These are phyloP conservation scores for Epichloe sp. DNA, from an alignment of 2,329 filamentous ascomycete species.

Conservation along the genomic window DNA sequence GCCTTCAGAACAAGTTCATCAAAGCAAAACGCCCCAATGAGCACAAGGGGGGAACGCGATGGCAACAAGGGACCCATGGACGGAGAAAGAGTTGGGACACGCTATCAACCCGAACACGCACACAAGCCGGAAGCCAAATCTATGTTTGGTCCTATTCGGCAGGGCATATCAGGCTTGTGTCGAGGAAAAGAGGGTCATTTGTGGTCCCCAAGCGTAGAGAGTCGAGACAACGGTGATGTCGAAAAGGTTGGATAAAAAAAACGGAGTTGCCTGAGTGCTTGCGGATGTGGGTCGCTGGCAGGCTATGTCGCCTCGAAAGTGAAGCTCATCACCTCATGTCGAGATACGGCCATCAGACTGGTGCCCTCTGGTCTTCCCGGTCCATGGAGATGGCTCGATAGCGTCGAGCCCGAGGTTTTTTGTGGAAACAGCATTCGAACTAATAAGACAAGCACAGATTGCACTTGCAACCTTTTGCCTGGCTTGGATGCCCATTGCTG, in stretches of 20 bases:
- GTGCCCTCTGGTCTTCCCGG: background rate
- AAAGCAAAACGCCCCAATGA: background rate
- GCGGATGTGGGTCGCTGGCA: background rate
- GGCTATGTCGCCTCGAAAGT: background rate
- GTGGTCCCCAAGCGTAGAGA: slow-evolving; percentile 1
- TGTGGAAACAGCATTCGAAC: background rate
- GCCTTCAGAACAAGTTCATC: background rate
- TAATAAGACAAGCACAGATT: background rate
- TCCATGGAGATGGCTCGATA: background rate
- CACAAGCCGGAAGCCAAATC: slow-evolving; percentile 1
- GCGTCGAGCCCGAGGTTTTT: background rate
- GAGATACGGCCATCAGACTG: background rate
- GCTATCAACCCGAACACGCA: background rate
- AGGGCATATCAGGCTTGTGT: background rate
- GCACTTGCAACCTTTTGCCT: background rate
- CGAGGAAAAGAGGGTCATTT: slow-evolving; percentile 6
- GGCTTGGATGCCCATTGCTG: background rate
- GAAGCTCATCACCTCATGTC: background rate
- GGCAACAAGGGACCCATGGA: background rate
- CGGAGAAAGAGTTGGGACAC: background rate
- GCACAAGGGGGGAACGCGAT: background rate
- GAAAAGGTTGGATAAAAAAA: background rate
- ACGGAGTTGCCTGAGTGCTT: background rate
- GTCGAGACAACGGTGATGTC: background rate
- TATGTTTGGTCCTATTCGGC: slow-evolving; percentile 1